Conservation (phyloP, 2,329 filamentous ascomycete species). For the Fusarium napiforme region DNA sequence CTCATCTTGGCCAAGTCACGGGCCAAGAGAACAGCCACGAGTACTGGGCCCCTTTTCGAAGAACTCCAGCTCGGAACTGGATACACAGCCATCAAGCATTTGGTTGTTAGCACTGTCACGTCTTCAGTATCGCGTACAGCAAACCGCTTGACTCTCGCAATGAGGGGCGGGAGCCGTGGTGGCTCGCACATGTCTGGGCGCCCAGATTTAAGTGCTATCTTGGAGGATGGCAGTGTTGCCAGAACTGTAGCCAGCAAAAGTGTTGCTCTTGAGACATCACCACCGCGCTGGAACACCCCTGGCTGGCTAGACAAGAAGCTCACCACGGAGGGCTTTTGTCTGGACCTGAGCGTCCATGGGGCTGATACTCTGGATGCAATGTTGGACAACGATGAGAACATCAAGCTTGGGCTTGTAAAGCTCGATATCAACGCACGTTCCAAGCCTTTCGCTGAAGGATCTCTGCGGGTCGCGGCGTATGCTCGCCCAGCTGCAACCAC, state of each 20-base stretch:
- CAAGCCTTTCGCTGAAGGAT: slow-evolving; percentile 45
- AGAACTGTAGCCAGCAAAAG: not conserved
- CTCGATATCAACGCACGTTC: slow-evolving; percentile 48
- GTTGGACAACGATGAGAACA: slow-evolving; percentile 51
- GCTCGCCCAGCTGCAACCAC: slow-evolving; percentile 44
- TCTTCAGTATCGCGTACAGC: slow-evolving; percentile 25
- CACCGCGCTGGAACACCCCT: not conserved
- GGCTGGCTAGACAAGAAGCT: slow-evolving; percentile 16
- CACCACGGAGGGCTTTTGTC: slow-evolving; percentile 39
- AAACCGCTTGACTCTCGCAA: not conserved
- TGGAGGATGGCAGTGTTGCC: slow-evolving; percentile 4
- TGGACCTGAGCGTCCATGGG: slow-evolving; percentile 43
- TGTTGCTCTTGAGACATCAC: not conserved
- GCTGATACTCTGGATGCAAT: slow-evolving; percentile 49
- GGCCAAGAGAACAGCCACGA: slow-evolving; percentile 5
- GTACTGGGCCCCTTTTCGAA: slow-evolving; percentile 8
- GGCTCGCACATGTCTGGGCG: not conserved
- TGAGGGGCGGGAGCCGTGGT: not conserved
- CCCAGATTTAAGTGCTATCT: not conserved
- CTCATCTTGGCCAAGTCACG: not conserved
- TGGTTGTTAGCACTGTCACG: slow-evolving; percentile 26
- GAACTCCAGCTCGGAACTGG: slow-evolving; percentile 9
- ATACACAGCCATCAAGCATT: slow-evolving; percentile 7
- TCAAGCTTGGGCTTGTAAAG: slow-evolving; percentile 47
- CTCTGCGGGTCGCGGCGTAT: slow-evolving; percentile 45